Evolutionary conservation across 331 rosid species (phyloP), one percentile per base, ranked within the genome.

Genomic region (Erythrophleum ivorense): DNA sequence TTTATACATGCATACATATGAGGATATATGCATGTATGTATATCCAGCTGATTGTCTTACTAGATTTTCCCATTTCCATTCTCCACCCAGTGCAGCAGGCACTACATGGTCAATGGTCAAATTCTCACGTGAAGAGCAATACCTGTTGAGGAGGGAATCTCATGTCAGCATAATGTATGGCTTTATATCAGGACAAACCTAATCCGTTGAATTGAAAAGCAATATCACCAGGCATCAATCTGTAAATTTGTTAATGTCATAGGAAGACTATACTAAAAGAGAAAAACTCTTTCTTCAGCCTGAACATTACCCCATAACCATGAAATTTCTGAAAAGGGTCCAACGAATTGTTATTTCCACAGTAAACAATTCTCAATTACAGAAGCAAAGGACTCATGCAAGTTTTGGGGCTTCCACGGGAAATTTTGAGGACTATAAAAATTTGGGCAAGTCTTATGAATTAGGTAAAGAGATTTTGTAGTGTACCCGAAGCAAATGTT

Each of bases 21-120:
- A 15, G 4, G 46, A 64, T 34, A 16, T 2, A 16, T 15, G 29
- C 14, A 38, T 38, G 49, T 9, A 16, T 38, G 31, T 2, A 71
- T 13, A 48, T 41, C 16, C 7, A 49, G 60, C 45, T 14, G 70
- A 68, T 48, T 19, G 38, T 67, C 91, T 83, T 83, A 93, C 99
- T 89, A 95, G 90, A 84, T 95, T 95, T 78, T 95, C 98, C 99
- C 99, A 93, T 63, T 85, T 87, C 99, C 98, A 95, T 86, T 85
- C 90, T 86, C 99, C 99, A 34, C 99, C 98, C 50, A 82, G 84
- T 71, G 97, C 89, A 63, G 79, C 46, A 6, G 99, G 98, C 69
- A 91, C 55, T 71, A 95, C 97, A 65, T 95, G 99, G 83, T 95
- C 99, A 68, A 95, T 93, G 49, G 99, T 95, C 93, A 95, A 91